Conservation (phyloP, 768 basidiomycete genomes). For the Lentinula guzmanii region DNA sequence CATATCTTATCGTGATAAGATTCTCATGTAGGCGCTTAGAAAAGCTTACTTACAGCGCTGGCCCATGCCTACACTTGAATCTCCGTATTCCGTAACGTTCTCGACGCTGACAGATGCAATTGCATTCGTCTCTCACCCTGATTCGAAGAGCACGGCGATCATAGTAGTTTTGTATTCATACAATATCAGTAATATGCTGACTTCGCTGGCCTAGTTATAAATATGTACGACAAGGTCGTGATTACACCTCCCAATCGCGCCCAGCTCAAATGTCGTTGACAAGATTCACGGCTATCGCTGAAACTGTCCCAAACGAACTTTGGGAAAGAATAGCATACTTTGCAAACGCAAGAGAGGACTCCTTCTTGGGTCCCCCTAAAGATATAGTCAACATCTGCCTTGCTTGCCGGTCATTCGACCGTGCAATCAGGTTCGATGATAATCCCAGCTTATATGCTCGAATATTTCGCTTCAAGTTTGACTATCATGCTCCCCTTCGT, state of each 20-base stretch:
- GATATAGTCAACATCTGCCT: slow-evolving; percentile 31
- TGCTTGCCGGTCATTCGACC: slow-evolving; percentile 29
- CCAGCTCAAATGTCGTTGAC: not conserved
- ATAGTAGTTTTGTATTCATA: not conserved
- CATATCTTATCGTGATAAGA: too few relatives aligned
- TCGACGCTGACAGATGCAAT: slow-evolving; percentile 3
- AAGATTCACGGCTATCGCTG: not conserved
- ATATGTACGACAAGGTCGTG: not conserved
- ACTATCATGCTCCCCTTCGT: slow-evolving; percentile 30
- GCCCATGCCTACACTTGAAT: not conserved
- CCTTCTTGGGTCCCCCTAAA: slow-evolving; percentile 38
- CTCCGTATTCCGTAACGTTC: not conserved
- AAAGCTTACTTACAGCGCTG: too few relatives aligned
- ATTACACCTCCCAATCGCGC: not conserved
- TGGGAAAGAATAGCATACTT: slow-evolving; percentile 39
- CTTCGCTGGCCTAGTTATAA: not conserved
- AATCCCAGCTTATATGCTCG: slow-evolving; percentile 35
- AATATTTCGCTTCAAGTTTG: slow-evolving; percentile 42
- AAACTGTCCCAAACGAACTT: slow-evolving; percentile 18
- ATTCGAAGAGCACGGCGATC: slow-evolving; percentile 5
- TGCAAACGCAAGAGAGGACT: slow-evolving; percentile 22
- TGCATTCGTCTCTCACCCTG: not conserved
- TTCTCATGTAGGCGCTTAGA: not conserved
- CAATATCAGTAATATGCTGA: not conserved
- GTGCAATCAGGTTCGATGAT: slow-evolving; percentile 25